Evolutionary conservation across 2,329 filamentous ascomycete genomes (phyloP), one percentile per base, ranked within the genome.

Genomic region (Hypoxylon sp.): DNA sequence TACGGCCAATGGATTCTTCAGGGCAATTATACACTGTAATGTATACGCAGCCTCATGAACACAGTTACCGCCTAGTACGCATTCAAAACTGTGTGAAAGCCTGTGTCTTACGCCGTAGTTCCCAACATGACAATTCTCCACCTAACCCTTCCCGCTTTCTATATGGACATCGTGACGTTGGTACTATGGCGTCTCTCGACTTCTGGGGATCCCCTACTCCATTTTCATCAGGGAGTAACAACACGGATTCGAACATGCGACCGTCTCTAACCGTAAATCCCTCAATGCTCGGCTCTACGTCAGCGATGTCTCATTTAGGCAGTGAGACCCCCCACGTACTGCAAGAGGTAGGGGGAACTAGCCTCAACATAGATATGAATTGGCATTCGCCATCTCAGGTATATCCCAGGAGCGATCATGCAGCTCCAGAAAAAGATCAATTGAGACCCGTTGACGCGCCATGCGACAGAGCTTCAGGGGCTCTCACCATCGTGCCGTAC

Each of bases 401-500:
- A 12, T 39, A 52, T 52, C 37, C 52, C 6, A 53, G 50, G 16
- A 47, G 27, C 39, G 30, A 61, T 37, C 29, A 61, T 61, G 57
- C 48, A 47, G 23, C 48, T 39, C 48, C n/a, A 23, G 47, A 29
- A 16, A 61, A 37, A 16, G 57, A 53, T 61, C 57, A 53, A 46
- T 21, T 29, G 21, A 25, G 25, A 21, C 30, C 41, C 30, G 14
- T 41, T 55, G 16, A 41, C 32, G 43, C 50, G 32, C 23, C 41
- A 34, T 30, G 29, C 43, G 30, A 34, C 41, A 25, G 19, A 19
- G 30, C n/a, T 27, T 32, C 30, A 21, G 52, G 29, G 7, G 29
- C 52, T 21, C 53, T 63, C 30, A 52, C 45, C 5, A 41, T 63
- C 46, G 61, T 63, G 23, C 45, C 61, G 14, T 63, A 63, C 54